Percentiles rank a stretch among this genome's conserved stretches.
These are phyloP conservation scores for Candida ortonii DNA, from an alignment of 805 yeast genomes.

Conservation along the genomic window DNA sequence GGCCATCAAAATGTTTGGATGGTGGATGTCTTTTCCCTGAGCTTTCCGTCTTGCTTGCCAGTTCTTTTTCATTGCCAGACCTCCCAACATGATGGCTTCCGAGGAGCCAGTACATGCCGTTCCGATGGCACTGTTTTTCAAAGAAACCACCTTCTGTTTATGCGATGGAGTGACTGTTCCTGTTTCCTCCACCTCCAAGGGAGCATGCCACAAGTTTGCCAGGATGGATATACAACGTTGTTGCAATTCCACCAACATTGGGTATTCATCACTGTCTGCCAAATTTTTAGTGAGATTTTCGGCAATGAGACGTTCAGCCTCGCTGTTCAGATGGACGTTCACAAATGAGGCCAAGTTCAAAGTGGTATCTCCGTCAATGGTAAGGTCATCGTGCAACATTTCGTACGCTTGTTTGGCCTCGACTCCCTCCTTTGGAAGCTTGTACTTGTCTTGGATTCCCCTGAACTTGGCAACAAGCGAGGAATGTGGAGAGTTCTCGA, in stretches of 20 bases:
- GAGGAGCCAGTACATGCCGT: conserved; percentile 93
- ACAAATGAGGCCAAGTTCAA: conserved; percentile 88
- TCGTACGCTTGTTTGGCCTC: conserved; percentile 53
- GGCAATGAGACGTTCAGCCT: conserved; percentile 49
- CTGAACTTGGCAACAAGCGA: conserved; percentile 29
- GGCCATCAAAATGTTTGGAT: conserved; percentile 89
- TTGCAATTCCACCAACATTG: conserved; percentile 75
- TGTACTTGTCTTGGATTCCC: conserved; percentile 50
- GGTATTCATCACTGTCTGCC: conserved; percentile 93
- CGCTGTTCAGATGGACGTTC: conserved; percentile 63
- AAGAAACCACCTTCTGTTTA: conserved; percentile 4
- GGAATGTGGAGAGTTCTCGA: conserved; percentile 12
- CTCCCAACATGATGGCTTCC: conserved; percentile 92
- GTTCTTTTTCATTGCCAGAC: conserved; percentile 83
- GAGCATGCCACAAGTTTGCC: conserved; percentile 80
- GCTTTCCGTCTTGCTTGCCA: conserved; percentile 73
- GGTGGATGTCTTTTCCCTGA: conserved; percentile 54
- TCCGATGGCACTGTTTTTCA: conserved; percentile 55
- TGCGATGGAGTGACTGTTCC: conserved; percentile 17
- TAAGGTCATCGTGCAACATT: conserved; percentile 67
- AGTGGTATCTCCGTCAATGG: conserved; percentile 80
- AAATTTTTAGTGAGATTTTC: conserved; percentile 83
- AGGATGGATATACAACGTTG: conserved; percentile 79
- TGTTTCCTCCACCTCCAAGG: conserved; percentile 28
- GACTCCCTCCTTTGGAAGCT: conserved; percentile 57